These are phyloP conservation scores for Colletotrichum godetiae DNA, from an alignment of 2,329 filamentous ascomycete species.

Conservation along the genomic window DNA sequence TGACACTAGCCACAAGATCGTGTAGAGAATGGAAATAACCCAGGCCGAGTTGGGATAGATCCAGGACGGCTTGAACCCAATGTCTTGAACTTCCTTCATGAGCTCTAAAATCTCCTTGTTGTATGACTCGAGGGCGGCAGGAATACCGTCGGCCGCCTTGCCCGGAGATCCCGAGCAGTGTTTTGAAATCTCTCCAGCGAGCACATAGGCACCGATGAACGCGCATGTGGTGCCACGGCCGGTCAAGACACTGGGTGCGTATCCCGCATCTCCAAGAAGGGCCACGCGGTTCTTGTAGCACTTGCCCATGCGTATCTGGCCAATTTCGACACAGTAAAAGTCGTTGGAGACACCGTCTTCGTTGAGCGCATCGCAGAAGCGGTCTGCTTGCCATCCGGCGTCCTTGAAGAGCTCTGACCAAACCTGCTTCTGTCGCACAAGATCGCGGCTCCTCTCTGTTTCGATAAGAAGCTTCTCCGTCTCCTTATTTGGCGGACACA, in stretches of 20 bases:
- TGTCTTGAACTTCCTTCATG: conserved; percentile 53
- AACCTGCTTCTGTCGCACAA: conserved; percentile 39
- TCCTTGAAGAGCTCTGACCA: conserved; percentile 46
- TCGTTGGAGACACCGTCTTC: conserved; percentile 51
- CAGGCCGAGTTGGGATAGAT: conserved; percentile 27
- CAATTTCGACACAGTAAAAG: conserved; percentile 59
- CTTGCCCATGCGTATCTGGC: conserved; percentile 54
- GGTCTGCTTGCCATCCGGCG: conserved; percentile 55
- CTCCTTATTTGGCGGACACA: conserved; percentile 14
- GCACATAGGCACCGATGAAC: conserved; percentile 63
- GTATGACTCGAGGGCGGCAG: conserved; percentile 53
- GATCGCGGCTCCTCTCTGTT: conserved; percentile 18
- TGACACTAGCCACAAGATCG: conserved; percentile 16
- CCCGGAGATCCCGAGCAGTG: conserved; percentile 31
- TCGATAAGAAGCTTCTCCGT: conserved; percentile 5
- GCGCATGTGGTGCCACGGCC: conserved; percentile 64
- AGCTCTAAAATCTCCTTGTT: conserved; percentile 57
- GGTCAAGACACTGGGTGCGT: conserved; percentile 57
- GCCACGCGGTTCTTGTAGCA: conserved; percentile 60
- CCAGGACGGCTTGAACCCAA: background rate
- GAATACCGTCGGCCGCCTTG: conserved; percentile 37
- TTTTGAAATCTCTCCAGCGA: conserved; percentile 63
- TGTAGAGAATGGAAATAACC: conserved; percentile 17
- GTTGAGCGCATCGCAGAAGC: conserved; percentile 48
- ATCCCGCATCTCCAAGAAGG: conserved; percentile 66